Conservation (phyloP, 192 early-diverging fungal genomes). For the Spizellomyces punctatus region DNA sequence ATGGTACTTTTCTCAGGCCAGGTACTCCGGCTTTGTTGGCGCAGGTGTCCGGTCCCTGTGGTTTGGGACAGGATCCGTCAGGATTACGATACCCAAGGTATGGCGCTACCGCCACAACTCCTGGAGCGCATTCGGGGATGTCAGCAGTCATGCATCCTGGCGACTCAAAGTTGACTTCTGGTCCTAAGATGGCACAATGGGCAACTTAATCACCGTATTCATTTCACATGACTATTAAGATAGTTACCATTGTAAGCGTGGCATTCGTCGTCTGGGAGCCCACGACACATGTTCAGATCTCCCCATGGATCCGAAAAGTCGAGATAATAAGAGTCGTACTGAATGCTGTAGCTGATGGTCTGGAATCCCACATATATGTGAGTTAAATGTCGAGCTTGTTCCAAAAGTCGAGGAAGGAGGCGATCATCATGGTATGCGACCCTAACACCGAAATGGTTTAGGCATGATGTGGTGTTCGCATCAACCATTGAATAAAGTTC, state of each 20-base stretch:
- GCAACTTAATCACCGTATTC: too few species aligned
- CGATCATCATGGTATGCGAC: constrained; percentile 1
- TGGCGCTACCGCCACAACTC: neutral
- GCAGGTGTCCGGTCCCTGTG: neutral
- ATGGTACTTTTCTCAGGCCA: neutral
- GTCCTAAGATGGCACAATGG: neutral
- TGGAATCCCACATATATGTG: neutral
- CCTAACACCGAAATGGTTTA: neutral
- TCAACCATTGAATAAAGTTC: neutral
- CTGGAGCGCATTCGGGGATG: neutral
- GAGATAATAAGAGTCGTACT: neutral
- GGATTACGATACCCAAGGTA: neutral
- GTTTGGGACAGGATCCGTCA: neutral
- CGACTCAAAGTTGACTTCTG: neutral
- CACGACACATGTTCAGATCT: constrained; percentile 5
- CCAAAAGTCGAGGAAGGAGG: neutral
- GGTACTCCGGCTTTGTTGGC: constrained; percentile 1
- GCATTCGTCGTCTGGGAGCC: neutral
- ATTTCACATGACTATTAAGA: too few species aligned
- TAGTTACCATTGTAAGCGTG: neutral
- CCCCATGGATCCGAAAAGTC: constrained; percentile 2
- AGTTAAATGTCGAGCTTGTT: neutral
- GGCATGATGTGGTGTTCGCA: too few species aligned
- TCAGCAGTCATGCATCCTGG: neutral
- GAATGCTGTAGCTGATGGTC: neutral